These are phyloP conservation scores for Aschersonia sp. DNA, from an alignment of 2,329 filamentous ascomycete genomes.

Conservation along the genomic window DNA sequence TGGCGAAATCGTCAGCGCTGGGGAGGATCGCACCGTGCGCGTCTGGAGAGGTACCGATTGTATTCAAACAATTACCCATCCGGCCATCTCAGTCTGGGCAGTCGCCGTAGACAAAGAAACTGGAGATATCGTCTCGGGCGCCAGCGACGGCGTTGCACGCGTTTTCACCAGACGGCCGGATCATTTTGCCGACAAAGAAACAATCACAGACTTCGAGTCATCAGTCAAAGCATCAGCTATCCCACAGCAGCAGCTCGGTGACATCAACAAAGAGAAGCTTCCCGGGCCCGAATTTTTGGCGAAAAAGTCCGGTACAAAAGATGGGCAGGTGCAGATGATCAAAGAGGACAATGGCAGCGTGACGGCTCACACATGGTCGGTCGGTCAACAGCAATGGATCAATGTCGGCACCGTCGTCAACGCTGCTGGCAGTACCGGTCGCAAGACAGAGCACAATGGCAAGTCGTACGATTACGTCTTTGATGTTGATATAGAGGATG, in stretches of 20 bases:
- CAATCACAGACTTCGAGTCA: constrained; percentile 63
- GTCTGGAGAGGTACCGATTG: constrained; percentile 77
- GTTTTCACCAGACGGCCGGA: constrained; percentile 65
- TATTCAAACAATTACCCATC: constrained; percentile 90
- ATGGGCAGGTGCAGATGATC: constrained; percentile 91
- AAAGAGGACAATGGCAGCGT: constrained; percentile 67
- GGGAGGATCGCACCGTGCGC: constrained; percentile 85
- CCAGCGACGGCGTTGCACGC: constrained; percentile 75
- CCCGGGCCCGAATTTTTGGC: constrained; percentile 79
- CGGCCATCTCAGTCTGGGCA: constrained; percentile 90
- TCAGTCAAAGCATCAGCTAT: constrained; percentile 74
- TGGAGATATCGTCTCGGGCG: constrained; percentile 86
- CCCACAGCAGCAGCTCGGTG: constrained; percentile 69
- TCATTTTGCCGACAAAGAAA: constrained; percentile 54
- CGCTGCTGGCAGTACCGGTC: constrained; percentile 67
- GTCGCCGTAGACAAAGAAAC: constrained; percentile 71
- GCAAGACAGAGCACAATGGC: constrained; percentile 63
- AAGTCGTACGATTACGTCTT: constrained; percentile 95
- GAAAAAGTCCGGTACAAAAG: constrained; percentile 77
- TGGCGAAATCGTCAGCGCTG: constrained; percentile 79
- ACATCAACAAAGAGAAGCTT: constrained; percentile 82
- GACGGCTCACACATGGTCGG: constrained; percentile 81
- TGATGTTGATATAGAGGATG: constrained; percentile 91
- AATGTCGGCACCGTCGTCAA: constrained; percentile 92
- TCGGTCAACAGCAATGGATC: constrained; percentile 57